Conservation (phyloP, 768 basidiomycete species). For the Crassisporium funariophilum region DNA sequence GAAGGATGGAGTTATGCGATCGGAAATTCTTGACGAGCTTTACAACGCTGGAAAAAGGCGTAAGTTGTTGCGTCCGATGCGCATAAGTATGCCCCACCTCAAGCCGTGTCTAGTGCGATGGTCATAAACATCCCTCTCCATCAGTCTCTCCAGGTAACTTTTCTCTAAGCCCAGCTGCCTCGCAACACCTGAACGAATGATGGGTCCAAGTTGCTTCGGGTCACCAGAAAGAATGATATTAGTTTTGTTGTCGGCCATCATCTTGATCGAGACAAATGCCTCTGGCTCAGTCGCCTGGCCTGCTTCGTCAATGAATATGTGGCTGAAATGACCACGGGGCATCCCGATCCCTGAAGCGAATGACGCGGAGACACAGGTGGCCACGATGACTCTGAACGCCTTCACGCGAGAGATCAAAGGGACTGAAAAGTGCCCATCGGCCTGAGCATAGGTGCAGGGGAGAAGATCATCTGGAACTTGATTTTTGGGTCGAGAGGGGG, state of each 20-base stretch:
- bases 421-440: slow-evolving; percentile 43
- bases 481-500: slow-evolving; percentile 42
- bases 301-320: slow-evolving; percentile 74
- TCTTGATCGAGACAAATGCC: slow-evolving; percentile 62
- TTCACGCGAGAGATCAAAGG: slow-evolving; percentile 39
- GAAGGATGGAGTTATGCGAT: slow-evolving; percentile 60
- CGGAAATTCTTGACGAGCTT: slow-evolving; percentile 69
- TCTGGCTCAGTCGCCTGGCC: slow-evolving; percentile 76
- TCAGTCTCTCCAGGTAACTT: slow-evolving; percentile 65
- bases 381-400: slow-evolving; percentile 56
- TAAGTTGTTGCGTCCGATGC: too few species aligned
- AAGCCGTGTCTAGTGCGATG: slow-evolving; percentile 24
- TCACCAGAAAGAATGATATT: slow-evolving; percentile 69
- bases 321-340: slow-evolving; percentile 60
- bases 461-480: slow-evolving; percentile 48
- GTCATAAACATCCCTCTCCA: slow-evolving; percentile 48
- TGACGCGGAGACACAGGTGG: slow-evolving; percentile 66
- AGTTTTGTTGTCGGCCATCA: slow-evolving; percentile 52
- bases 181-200: slow-evolving; percentile 61
- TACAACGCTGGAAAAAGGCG: slow-evolving; percentile 46
- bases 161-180: slow-evolving; percentile 55
- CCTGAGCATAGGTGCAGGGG: slow-evolving; percentile 32
- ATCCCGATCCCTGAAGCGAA: slow-evolving; percentile 59
- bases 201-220: slow-evolving; percentile 71
- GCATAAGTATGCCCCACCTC: slow-evolving; percentile 12